Evolutionary conservation across 2,329 filamentous ascomycete species (phyloP).

Genomic region (Penicillium sp.): DNA sequence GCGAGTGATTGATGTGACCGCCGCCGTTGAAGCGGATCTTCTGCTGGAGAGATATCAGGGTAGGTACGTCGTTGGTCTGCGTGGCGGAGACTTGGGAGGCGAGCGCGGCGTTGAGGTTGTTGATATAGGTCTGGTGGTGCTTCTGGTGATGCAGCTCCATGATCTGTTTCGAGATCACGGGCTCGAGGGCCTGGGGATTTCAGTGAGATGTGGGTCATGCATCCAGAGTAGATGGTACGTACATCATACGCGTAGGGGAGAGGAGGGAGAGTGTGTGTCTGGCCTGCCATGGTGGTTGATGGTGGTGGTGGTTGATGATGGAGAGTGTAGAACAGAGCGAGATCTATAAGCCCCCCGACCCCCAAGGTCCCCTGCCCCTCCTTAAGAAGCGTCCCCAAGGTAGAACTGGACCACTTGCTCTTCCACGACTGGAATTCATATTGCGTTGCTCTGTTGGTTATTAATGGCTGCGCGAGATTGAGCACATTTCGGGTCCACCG

Average conservation of each 20-base stretch:
- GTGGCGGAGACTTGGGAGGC: constrained; percentile 62
- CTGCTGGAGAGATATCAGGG: constrained; percentile 65
- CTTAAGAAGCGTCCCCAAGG: constrained; percentile 20
- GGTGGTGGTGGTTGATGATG: not conserved
- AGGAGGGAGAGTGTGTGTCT: constrained; percentile 60
- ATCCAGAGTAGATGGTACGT: constrained; percentile 29
- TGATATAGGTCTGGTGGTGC: constrained; percentile 92
- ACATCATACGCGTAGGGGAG: constrained; percentile 71
- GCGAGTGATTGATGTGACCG: constrained; percentile 87
- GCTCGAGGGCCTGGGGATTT: constrained; percentile 75
- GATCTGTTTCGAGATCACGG: constrained; percentile 75
- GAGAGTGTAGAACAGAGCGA: not conserved
- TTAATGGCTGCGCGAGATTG: constrained; percentile 22
- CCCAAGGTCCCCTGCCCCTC: constrained; percentile 19
- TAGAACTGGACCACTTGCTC: not conserved
- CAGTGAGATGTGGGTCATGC: not conserved
- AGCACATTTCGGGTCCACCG: constrained; percentile 25
- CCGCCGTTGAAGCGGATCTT: constrained; percentile 85
- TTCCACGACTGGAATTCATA: not conserved
- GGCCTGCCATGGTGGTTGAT: constrained; percentile 25
- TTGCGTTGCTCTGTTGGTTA: not conserved
- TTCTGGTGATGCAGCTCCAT: constrained; percentile 94
- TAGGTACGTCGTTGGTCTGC: constrained; percentile 57
- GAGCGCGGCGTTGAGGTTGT: constrained; percentile 74
- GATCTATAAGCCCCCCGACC: not conserved